Base-by-base conservation (phyloP, 1,284 basidiomycete genomes). In the Fomitopsis betulina region DNA sequence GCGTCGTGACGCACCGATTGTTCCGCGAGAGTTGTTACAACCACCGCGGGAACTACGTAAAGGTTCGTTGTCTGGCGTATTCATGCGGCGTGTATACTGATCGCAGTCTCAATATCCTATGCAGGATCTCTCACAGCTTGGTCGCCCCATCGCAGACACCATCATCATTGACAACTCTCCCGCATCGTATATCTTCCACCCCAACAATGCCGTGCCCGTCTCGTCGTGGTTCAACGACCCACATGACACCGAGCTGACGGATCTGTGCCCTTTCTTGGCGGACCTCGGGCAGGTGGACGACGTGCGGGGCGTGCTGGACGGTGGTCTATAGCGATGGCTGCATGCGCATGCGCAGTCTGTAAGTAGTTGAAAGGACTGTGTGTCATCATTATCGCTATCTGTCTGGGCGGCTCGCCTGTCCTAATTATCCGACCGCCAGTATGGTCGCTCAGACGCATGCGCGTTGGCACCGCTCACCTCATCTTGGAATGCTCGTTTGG, bases 161-260 rank as follows among this genome's bases (percentile, higher is more conserved):
- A 98, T 99, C 70, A 99, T 99, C 75, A 86, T 99, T 64, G 96
- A 99, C 79, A 99, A 99, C 75, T 98, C 95, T 40, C 96, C 96
- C 12, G 96, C 97, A 13, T 97, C 94, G 8, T 99, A 99, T 75
- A 96, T 99, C 67, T 99, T 99, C 83, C 96, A 99, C 71, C 95
- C 96, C 17, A 97, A 97, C 76, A 99, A 98, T 70, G 97, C 97
- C 43, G 96, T 98, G 6, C 96, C 96, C 9, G 95, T 99, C 57
- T 98, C 96, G 53, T 96, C 94, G 59, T 99, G 96, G 97, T 99
- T 99, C 80, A 98, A 98, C 74, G 93, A 95, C 74, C 94, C 94
- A 10, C 95, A 97, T 69, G 96, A 98, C 73, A 97, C 96, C 32
- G 96, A 98, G 74, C 79, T 98, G 63, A 96, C 94, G 35, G 96